Evolutionary conservation across 2,329 filamentous ascomycete genomes (phyloP), one percentile per base, ranked within the genome.

Genomic region (Phialophora expanda): DNA sequence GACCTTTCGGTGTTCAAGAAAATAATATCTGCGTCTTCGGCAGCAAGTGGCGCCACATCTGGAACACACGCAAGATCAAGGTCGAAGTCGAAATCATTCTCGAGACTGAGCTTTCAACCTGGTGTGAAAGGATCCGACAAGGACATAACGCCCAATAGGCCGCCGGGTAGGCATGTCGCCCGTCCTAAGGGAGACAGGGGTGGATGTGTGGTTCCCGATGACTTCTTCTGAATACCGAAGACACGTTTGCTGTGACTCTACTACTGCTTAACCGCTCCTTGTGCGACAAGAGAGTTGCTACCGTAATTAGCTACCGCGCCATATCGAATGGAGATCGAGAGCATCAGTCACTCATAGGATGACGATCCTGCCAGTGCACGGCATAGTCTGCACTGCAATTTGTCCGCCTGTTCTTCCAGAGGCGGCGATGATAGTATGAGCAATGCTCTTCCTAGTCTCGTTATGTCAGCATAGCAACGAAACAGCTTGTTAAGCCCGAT

Each of bases 171-270:
- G 20, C 67, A 66, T 46, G 55, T 66, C 12, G 44, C 64, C 20
- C 64, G 64, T 32, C 64, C 64, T 4, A 64, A 22, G 44, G 67
- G 67, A 6, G 53, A 61, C 14, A 56, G 26, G 12, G 67, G 67
- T 26, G 54, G 54, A 50, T 58, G 30, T 55, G 53, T 69, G 14
- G 20, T 4, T 4, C 44, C 61, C 14, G 54, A 46, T 14, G 59
- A 66, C 32, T 66, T 69, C 62, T 66, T 66, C 41, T 66, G 62
- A 68, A 22, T 28, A 51, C 24, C 48, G 20, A 26, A 34, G n/a
- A 7, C 26, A 48, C 20, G 38, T 22, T 22, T 12, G 9, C 14
- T 44, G 14, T 44, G 14, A 44, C 17, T 44, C 38, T 5, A 6
- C 30, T 30, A 30, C 7, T 30, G 7, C 7, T 28, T 28, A 28